Evolutionary conservation across 106 monocot species (phyloP).

Genomic region (Phalaenopsis aphrodite): DNA sequence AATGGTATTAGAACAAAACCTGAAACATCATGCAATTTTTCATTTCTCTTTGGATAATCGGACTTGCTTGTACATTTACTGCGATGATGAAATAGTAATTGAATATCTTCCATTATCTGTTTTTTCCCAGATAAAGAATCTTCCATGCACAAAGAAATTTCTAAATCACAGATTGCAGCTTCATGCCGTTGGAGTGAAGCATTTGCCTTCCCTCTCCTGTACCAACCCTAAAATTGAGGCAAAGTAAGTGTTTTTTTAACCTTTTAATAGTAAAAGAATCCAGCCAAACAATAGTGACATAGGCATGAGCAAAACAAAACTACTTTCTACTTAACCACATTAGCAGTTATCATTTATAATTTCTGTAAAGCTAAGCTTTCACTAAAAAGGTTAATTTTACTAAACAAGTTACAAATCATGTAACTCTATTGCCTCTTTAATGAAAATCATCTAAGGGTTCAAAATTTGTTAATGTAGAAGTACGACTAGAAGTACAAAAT

Average conservation of each 20-base stretch:
- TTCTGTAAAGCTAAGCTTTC: neutral
- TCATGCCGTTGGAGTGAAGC: slow-evolving; percentile 41
- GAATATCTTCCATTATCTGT: slow-evolving; percentile 64
- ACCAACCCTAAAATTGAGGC: slow-evolving; percentile 62
- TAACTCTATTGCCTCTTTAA: neutral
- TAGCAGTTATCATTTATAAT: neutral
- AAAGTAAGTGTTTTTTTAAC: neutral
- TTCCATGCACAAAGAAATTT: slow-evolving; percentile 60
- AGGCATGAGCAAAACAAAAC: neutral
- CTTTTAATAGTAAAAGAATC: neutral
- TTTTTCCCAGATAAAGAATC: slow-evolving; percentile 46
- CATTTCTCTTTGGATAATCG: neutral
- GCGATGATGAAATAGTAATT: slow-evolving; percentile 12
- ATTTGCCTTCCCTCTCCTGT: slow-evolving; percentile 79
- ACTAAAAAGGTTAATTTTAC: neutral
- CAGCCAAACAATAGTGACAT: neutral
- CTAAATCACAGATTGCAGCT: slow-evolving; percentile 58
- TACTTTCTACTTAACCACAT: neutral
- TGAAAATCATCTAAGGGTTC: neutral
- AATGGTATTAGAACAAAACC: slow-evolving; percentile 15
- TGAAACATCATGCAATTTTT: slow-evolving; percentile 9
- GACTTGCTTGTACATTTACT: neutral
- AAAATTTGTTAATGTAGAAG: neutral
- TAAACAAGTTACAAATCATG: neutral
- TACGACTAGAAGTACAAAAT: neutral